These are phyloP conservation scores for Thraustochytrium sp. DNA, from an alignment of 352 stramenopile species.

Conservation along the genomic window DNA sequence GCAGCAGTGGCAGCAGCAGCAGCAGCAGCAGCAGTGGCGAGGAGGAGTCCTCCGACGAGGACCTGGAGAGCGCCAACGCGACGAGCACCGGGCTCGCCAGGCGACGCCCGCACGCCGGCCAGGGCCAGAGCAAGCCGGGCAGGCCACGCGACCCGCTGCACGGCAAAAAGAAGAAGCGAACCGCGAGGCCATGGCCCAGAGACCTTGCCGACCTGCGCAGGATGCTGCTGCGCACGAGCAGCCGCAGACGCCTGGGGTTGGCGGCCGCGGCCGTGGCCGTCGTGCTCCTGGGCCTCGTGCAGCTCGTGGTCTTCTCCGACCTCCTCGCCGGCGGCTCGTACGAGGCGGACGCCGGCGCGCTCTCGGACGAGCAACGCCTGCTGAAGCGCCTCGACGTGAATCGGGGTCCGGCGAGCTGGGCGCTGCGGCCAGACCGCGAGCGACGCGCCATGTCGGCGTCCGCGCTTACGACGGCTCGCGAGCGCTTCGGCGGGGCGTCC, in stretches of 20 bases:
- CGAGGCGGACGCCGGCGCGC: background rate
- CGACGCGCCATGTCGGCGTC: background rate
- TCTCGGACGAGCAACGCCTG: background rate
- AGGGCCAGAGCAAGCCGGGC: no score
- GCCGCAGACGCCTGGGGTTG: background rate
- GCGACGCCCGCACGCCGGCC: no score
- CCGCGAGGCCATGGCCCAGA: no score
- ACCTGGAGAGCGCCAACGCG: no score
- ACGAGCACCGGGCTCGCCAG: no score
- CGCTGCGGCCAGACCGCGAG: slow-evolving; percentile 31
- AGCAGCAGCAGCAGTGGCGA: background rate
- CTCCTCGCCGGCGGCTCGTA: background rate
- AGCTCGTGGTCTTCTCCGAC: background rate
- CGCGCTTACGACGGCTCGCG: background rate
- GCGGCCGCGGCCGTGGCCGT: background rate
- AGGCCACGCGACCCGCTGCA: no score
- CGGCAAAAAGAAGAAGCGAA: no score
- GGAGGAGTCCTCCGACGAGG: no score
- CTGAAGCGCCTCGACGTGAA: background rate
- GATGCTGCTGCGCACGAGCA: no score
- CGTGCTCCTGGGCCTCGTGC: background rate
- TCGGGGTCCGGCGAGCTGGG: background rate
- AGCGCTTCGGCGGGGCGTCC: background rate
- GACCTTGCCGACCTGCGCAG: no score
- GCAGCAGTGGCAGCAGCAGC: background rate